Percentiles rank a stretch among this genome's conserved stretches.
Evolutionary conservation across 129 eudicot species (phyloP).

Genomic region (Chrysanthemum makinoi): DNA sequence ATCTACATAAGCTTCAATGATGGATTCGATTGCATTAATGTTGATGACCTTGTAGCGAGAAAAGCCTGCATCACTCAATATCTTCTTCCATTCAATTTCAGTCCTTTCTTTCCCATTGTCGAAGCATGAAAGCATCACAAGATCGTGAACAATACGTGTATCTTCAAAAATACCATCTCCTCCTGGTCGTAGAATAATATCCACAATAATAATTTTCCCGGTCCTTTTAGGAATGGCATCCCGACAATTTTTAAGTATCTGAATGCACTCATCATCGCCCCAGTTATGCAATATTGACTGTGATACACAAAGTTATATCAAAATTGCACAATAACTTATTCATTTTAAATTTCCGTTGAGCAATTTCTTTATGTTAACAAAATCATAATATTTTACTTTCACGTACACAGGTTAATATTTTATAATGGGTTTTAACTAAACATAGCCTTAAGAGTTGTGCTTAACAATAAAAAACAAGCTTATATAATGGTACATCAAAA

Average conservation of each 20-base stretch:
- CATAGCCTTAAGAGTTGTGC: too few relatives aligned
- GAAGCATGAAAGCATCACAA: conserved; percentile 23
- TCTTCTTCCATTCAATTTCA: conserved; percentile 28
- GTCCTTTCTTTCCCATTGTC: conserved; percentile 39
- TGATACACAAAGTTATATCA: neutral
- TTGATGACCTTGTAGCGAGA: conserved; percentile 26
- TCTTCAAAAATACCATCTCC: conserved; percentile 26
- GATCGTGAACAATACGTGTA: neutral
- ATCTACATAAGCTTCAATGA: conserved; percentile 34
- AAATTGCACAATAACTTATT: neutral
- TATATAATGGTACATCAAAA: too few relatives aligned
- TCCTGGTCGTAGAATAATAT: conserved; percentile 4
- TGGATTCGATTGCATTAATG: conserved; percentile 18
- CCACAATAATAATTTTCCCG: conserved; percentile 38
- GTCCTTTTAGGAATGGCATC: conserved; percentile 17
- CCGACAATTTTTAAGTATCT: conserved; percentile 33
- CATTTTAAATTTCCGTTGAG: too few relatives aligned
- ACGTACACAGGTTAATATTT: too few relatives aligned
- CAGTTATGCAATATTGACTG: conserved; percentile 38
- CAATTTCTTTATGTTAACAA: too few relatives aligned
- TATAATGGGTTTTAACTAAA: too few relatives aligned
- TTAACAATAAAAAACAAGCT: too few relatives aligned
- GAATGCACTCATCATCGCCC: conserved; percentile 40
- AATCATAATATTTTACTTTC: too few relatives aligned
- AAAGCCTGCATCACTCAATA: conserved; percentile 36